phyloP scores from a whole-genome alignment of 2,329 filamentous ascomycete species.

The Colletotrichum agaves region DNA sequence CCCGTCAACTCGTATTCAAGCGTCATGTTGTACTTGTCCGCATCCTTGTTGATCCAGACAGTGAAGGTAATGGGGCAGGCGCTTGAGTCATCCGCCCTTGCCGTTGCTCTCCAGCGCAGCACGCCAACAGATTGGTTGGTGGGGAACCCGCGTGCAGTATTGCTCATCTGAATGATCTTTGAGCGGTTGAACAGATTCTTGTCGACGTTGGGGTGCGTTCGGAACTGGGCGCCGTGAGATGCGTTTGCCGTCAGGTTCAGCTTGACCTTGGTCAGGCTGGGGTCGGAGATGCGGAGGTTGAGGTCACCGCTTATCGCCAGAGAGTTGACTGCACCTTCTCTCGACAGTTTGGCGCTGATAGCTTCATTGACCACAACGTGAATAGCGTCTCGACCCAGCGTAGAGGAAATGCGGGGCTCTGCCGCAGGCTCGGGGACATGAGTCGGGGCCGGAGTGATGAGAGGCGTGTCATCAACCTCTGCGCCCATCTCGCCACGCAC shows the following conservation, averaged over 20 bases:
- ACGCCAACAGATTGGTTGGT: conserved; percentile 94
- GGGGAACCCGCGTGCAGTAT: conserved; percentile 88
- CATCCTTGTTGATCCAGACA: conserved; percentile 94
- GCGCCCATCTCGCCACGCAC: conserved; percentile 92
- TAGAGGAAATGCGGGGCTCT: conserved; percentile 70
- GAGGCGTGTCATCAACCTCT: conserved; percentile 80
- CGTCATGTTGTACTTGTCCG: conserved; percentile 87
- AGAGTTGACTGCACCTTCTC: conserved; percentile 87
- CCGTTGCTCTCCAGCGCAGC: conserved; percentile 88
- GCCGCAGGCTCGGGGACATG: conserved; percentile 62
- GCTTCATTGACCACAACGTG: conserved; percentile 89
- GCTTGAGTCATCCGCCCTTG: conserved; percentile 81
- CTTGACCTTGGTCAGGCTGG: conserved; percentile 90
- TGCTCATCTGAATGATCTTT: conserved; percentile 90
- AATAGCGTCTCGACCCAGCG: conserved; percentile 83
- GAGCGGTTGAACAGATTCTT: conserved; percentile 84
- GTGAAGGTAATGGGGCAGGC: conserved; percentile 95
- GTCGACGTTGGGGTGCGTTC: conserved; percentile 97
- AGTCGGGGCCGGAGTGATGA: conserved; percentile 69
- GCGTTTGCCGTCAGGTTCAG: conserved; percentile 81
- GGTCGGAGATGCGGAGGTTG: conserved; percentile 88
- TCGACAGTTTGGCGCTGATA: conserved; percentile 88
- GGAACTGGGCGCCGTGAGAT: conserved; percentile 88
- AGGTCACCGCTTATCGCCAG: conserved; percentile 93
- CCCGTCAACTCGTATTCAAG: conserved; percentile 95